phyloP scores from a whole-genome alignment of 164 flowering plant genomes.

The Buxus sempervirens region DNA sequence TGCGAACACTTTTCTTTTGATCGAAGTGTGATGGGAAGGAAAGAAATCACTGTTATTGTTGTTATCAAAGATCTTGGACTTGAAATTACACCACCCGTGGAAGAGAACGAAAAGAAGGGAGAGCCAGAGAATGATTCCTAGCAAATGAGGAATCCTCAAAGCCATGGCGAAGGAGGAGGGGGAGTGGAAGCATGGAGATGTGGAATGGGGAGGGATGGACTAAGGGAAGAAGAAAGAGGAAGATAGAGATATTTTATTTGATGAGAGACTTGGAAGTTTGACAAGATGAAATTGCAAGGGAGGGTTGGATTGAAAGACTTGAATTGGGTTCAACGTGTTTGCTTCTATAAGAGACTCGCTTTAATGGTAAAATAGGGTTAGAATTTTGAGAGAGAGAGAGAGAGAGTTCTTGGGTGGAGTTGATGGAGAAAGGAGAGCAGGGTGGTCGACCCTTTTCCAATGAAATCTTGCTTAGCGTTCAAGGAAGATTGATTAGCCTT shows the following conservation, averaged over 20 bases:
- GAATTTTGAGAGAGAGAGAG: constrained; percentile 1
- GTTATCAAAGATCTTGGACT: not conserved
- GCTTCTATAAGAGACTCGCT: constrained; percentile 29
- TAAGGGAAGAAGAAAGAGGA: constrained; percentile 14
- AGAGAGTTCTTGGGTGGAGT: constrained; percentile 10
- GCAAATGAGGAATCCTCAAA: constrained; percentile 18
- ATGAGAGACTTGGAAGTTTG: constrained; percentile 25
- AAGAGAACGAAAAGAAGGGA: constrained; percentile 24
- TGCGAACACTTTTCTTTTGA: constrained; percentile 25
- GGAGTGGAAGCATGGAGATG: constrained; percentile 21
- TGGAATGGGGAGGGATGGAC: constrained; percentile 5
- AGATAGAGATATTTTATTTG: constrained; percentile 6
- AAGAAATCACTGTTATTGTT: not conserved
- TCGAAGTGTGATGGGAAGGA: constrained; percentile 1
- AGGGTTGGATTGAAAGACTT: constrained; percentile 20
- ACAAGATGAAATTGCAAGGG: constrained; percentile 22
- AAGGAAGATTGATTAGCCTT: constrained; percentile 41
- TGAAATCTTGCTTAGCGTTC: too few relatives aligned
- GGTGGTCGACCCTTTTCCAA: constrained; percentile 28
- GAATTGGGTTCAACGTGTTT: constrained; percentile 20
- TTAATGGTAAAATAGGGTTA: constrained; percentile 23
- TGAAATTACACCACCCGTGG: constrained; percentile 18
- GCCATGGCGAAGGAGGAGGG: constrained; percentile 22
- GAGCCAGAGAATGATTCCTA: constrained; percentile 29
- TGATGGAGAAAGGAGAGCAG: constrained; percentile 22